A percentile compares a stretch with the other conserved stretches of the same genome.
Evolutionary conservation across 2,329 filamentous ascomycete genomes (phyloP).

Genomic region (Calonectria hawksworthii): DNA sequence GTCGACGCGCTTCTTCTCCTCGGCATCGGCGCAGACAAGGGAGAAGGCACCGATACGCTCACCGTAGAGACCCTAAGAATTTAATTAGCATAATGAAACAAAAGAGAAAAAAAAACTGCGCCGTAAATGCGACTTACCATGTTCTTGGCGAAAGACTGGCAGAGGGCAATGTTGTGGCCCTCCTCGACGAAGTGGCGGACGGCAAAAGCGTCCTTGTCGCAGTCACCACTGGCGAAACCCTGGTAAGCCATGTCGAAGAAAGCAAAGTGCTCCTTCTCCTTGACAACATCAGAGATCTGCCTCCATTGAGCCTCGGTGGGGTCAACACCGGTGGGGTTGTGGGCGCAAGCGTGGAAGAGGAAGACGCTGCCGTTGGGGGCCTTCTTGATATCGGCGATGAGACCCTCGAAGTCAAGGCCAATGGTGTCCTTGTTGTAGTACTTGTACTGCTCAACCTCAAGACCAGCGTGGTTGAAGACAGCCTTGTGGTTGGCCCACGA

Average conservation of each 20-base stretch:
- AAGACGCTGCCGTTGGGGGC: constrained; percentile 90
- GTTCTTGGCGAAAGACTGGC: constrained; percentile 99
- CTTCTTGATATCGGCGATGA: constrained; percentile 90
- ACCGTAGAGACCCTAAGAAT: constrained; percentile 87
- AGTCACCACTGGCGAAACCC: constrained; percentile 94
- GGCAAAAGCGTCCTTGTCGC: constrained; percentile 92
- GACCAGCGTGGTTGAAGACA: constrained; percentile 93
- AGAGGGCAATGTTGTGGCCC: constrained; percentile 89
- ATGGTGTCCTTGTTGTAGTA: constrained; percentile 99
- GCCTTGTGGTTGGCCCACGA: constrained; percentile 99
- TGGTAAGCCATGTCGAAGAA: constrained; percentile 99
- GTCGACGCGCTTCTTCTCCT: constrained; percentile 96
- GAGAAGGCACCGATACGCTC: constrained; percentile 99
- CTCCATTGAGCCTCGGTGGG: constrained; percentile 93
- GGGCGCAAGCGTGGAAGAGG: constrained; percentile 95
- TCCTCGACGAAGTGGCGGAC: constrained; percentile 93
- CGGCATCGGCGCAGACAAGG: constrained; percentile 84
- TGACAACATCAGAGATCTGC: constrained; percentile 88
- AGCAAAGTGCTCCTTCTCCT: constrained; percentile 88
- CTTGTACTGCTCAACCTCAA: constrained; percentile 93
- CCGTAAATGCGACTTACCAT: constrained; percentile 73
- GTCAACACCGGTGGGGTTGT: constrained; percentile 98
- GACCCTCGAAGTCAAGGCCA: constrained; percentile 95
- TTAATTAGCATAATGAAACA: constrained; percentile 22
- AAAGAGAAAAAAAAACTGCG: not conserved